A percentile compares a stretch with the other conserved stretches of the same genome.
These are phyloP conservation scores for Mortierella claussenii DNA, from an alignment of 192 early-diverging fungal genomes.

Conservation along the genomic window DNA sequence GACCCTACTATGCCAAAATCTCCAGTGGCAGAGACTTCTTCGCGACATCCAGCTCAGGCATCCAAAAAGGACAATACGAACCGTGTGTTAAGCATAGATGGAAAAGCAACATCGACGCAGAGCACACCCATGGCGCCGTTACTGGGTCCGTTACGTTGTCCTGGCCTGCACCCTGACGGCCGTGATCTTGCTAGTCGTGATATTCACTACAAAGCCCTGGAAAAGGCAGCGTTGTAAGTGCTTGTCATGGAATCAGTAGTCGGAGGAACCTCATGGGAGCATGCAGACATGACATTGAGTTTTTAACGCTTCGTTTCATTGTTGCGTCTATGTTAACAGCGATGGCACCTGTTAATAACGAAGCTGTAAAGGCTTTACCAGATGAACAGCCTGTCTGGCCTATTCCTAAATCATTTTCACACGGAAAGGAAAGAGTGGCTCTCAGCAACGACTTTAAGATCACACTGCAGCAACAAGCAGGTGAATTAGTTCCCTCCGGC, in stretches of 20 bases:
- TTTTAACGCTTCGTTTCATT: too few species aligned
- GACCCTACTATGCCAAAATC: too few species aligned
- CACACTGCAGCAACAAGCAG: not conserved
- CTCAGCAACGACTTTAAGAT: slow-evolving; percentile 22
- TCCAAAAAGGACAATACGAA: too few species aligned
- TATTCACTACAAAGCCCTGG: slow-evolving; percentile 28
- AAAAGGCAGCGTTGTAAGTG: slow-evolving; percentile 10
- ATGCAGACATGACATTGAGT: too few species aligned
- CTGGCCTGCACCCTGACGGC: not conserved
- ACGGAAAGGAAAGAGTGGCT: slow-evolving; percentile 6
- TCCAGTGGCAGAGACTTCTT: too few species aligned
- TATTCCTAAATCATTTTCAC: slow-evolving; percentile 23
- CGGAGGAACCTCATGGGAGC: too few species aligned
- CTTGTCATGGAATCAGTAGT: not conserved
- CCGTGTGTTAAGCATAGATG: too few species aligned
- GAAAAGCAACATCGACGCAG: too few species aligned
- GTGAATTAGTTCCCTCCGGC: not conserved
- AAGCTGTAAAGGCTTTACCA: slow-evolving; percentile 29
- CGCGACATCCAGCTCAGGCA: too few species aligned
- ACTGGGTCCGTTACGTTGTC: slow-evolving; percentile 10
- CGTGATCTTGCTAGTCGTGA: not conserved
- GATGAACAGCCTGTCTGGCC: slow-evolving; percentile 46
- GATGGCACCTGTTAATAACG: slow-evolving; percentile 19
- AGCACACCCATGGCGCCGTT: slow-evolving; percentile 26
- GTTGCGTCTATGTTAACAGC: slow-evolving; percentile 16